Percentiles rank a stretch among this genome's conserved stretches.
These are phyloP conservation scores for Zhuliangozyma blackwelliae DNA, from an alignment of 1,139 yeast genomes.

Conservation along the genomic window DNA sequence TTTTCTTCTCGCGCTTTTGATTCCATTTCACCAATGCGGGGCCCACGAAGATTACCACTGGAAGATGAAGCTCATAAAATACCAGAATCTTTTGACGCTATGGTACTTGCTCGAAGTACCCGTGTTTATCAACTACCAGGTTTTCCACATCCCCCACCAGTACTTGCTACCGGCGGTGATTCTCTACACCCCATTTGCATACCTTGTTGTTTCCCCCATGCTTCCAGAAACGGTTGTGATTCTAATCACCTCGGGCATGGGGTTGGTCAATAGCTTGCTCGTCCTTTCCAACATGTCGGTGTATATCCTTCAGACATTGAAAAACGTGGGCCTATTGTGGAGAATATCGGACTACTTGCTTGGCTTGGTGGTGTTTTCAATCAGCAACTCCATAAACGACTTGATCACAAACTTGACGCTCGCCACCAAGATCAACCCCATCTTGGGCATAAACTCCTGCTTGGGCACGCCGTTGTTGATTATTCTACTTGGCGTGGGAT, in stretches of 20 bases:
- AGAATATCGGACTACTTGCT: slow-evolving; percentile 36
- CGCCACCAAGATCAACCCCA: slow-evolving; percentile 30
- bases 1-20: slow-evolving; percentile 15
- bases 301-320: slow-evolving; percentile 25
- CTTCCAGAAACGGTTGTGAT: slow-evolving; percentile 1
- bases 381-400: slow-evolving; percentile 40
- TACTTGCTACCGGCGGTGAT: slow-evolving; percentile 8
- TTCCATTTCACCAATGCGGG: slow-evolving; percentile 16
- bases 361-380: slow-evolving; percentile 37
- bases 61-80: slow-evolving; percentile 6
- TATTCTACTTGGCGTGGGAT: slow-evolving; percentile 37
- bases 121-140: slow-evolving; percentile 15
- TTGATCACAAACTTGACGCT: slow-evolving; percentile 38
- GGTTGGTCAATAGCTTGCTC: slow-evolving; percentile 25
- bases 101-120: slow-evolving; percentile 22
- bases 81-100: slow-evolving; percentile 5
- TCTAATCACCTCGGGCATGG: slow-evolving; percentile 14
- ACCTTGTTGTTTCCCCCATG: not conserved
- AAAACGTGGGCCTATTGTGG: slow-evolving; percentile 37
- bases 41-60: slow-evolving; percentile 8
- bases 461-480: slow-evolving; percentile 40
- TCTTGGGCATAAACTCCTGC: slow-evolving; percentile 39
- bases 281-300: slow-evolving; percentile 27
- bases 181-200: slow-evolving; percentile 8
- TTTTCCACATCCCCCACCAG: slow-evolving; percentile 9